A percentile compares a stretch with the other conserved stretches of the same genome.
Conservation (phyloP, 1,284 basidiomycete genomes). For the Ceratobasidium sp. region DNA sequence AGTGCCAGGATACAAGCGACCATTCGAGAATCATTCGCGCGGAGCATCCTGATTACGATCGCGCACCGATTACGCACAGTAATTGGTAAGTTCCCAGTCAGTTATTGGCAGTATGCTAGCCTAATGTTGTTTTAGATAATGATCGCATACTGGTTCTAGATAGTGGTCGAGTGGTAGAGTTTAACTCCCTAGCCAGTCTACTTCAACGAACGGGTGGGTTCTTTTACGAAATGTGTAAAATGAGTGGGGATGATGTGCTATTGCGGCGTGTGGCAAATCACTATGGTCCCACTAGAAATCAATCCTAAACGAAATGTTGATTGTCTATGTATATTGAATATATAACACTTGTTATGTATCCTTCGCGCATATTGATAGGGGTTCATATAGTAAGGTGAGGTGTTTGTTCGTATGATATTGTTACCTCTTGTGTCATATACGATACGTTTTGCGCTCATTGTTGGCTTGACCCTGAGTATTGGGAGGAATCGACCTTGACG, state of each 20-base stretch:
- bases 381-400: too few species aligned
- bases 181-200: conserved; percentile 57
- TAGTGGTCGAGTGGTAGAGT: conserved; percentile 54
- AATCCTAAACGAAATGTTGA: too few species aligned
- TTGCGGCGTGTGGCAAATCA: too few species aligned
- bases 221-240: conserved; percentile 58
- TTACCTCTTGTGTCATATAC: too few species aligned
- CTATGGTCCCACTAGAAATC: too few species aligned
- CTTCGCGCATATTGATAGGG: too few species aligned
- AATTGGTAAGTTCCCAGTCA: conserved; percentile 9
- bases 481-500: too few species aligned
- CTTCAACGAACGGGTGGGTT: conserved; percentile 55
- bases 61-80: conserved; percentile 48
- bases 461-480: too few species aligned
- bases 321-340: too few species aligned
- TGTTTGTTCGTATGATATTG: too few species aligned
- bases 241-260: conserved; percentile 56
- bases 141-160: conserved; percentile 58
- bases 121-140: conserved; percentile 68
- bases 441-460: too few species aligned
- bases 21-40: conserved; percentile 80
- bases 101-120: background rate
- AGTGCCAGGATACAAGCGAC: conserved; percentile 74
- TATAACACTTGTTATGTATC: too few species aligned
- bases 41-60: conserved; percentile 79